These are phyloP conservation scores for Alternaria solani DNA, from an alignment of 2,329 filamentous ascomycete species.

Conservation along the genomic window DNA sequence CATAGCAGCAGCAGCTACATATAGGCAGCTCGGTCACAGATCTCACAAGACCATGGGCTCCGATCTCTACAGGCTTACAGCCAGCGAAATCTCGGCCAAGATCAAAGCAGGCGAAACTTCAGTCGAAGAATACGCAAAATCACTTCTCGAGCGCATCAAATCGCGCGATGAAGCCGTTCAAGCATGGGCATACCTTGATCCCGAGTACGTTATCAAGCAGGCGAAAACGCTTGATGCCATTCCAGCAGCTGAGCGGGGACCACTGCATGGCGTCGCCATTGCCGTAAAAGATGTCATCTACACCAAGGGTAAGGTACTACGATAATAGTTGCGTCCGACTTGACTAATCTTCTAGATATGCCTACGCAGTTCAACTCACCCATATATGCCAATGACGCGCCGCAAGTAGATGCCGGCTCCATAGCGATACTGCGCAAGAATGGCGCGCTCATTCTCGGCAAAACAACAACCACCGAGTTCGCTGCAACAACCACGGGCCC, in stretches of 20 bases:
- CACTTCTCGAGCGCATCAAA: constrained; percentile 38
- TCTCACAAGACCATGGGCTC: not conserved
- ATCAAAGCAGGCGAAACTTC: constrained; percentile 34
- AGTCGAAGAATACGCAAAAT: constrained; percentile 42
- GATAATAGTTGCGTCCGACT: not conserved
- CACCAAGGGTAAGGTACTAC: constrained; percentile 49
- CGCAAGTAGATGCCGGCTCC: constrained; percentile 61
- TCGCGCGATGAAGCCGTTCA: constrained; percentile 35
- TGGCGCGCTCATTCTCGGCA: constrained; percentile 64
- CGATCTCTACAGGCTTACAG: constrained; percentile 33
- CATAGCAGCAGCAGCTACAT: not conserved
- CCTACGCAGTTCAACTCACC: constrained; percentile 65
- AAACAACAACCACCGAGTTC: constrained; percentile 71
- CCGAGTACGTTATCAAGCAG: constrained; percentile 56
- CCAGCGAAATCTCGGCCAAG: constrained; percentile 32
- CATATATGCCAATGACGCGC: constrained; percentile 59
- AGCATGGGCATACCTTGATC: constrained; percentile 44
- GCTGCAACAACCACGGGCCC: constrained; percentile 64
- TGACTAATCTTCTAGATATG: constrained; percentile 54
- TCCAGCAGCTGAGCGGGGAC: constrained; percentile 59
- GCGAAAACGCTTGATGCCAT: constrained; percentile 62
- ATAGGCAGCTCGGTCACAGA: too few species aligned
- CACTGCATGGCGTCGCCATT: constrained; percentile 66
- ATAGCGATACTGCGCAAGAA: constrained; percentile 62
- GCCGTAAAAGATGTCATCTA: constrained; percentile 67